Conservation (phyloP, 2,329 filamentous ascomycete genomes). For the Fusarium sp. region DNA sequence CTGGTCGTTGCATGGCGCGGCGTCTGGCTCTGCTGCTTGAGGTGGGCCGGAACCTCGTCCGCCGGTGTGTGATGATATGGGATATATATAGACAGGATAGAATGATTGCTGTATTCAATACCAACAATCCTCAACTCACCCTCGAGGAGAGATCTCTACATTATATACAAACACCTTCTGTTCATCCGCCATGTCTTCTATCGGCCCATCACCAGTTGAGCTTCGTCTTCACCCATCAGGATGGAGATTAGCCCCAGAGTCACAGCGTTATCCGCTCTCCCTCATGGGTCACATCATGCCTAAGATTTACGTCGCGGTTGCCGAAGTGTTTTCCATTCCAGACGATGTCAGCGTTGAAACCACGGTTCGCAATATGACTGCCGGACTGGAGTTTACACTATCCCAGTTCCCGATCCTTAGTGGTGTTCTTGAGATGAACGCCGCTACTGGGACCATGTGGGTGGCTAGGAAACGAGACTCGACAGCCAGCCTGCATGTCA, state of each 20-base stretch:
- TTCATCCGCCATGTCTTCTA: not conserved
- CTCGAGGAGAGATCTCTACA: no score
- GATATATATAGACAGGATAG: not conserved
- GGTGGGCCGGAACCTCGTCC: not conserved
- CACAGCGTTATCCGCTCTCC: not conserved
- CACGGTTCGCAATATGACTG: not conserved
- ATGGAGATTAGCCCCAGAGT: not conserved
- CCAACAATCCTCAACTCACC: not conserved
- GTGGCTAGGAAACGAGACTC: not conserved
- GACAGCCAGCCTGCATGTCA: not conserved
- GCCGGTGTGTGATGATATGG: no score
- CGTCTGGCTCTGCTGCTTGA: not conserved
- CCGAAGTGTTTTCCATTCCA: slow-evolving; percentile 19
- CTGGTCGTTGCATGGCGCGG: not conserved
- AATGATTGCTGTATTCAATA: not conserved
- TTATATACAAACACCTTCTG: no score
- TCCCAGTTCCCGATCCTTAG: slow-evolving; percentile 12
- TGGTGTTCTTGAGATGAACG: not conserved
- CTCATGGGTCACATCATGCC: slow-evolving; percentile 29
- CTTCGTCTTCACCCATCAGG: not conserved
- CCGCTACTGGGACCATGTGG: not conserved
- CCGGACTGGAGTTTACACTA: slow-evolving; percentile 12
- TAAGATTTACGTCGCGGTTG: slow-evolving; percentile 25
- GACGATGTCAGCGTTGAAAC: not conserved
- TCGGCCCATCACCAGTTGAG: not conserved